These are phyloP conservation scores for Puccinellia tenuiflora DNA, from an alignment of 176 grass and related monocot species.

Conservation along the genomic window DNA sequence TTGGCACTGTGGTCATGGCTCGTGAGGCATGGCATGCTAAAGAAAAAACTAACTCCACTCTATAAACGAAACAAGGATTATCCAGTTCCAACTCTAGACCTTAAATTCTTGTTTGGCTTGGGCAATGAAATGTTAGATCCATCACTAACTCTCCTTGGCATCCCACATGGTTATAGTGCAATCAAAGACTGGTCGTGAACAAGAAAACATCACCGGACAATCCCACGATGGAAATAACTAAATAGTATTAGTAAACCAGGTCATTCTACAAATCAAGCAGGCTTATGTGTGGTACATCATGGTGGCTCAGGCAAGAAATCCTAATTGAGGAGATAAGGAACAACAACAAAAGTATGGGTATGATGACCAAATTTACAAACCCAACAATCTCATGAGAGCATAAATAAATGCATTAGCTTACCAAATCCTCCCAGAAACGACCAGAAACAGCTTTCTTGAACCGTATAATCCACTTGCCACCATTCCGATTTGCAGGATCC, in stretches of 20 bases:
- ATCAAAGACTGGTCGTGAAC: neutral
- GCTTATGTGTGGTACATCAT: neutral
- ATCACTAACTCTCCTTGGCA: neutral
- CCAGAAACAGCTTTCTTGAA: slow-evolving; percentile 95
- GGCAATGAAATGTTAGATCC: neutral
- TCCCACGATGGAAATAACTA: neutral
- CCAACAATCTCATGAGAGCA: neutral
- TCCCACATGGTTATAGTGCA: neutral
- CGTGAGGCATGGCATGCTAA: neutral
- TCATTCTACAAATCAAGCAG: neutral
- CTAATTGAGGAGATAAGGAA: neutral
- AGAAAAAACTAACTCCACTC: neutral
- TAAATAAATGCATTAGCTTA: slow-evolving; percentile 32
- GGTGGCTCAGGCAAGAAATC: neutral
- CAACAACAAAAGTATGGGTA: neutral
- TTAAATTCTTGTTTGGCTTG: neutral
- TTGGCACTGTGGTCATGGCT: neutral
- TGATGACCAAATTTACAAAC: neutral
- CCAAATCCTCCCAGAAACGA: slow-evolving; percentile 99
- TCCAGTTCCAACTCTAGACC: neutral
- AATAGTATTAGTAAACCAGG: neutral
- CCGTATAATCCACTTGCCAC: slow-evolving; percentile 97
- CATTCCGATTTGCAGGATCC: slow-evolving; percentile 82
- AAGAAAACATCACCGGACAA: neutral
- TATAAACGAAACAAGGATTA: neutral